Evolutionary conservation across 202 grass and related monocot genomes (phyloP).

Genomic region (Zizania palustris): DNA sequence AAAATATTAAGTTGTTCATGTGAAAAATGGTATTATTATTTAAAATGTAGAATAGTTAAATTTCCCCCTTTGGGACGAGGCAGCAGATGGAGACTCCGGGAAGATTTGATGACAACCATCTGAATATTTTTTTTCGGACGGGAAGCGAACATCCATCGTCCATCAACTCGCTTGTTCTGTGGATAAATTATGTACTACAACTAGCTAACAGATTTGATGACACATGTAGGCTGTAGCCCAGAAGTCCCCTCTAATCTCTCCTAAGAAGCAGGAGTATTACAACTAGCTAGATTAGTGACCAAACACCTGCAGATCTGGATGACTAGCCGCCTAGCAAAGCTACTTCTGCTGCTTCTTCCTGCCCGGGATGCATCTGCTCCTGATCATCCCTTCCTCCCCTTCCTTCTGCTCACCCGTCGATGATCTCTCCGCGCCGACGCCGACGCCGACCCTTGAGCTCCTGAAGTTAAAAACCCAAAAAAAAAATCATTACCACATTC

Average conservation of each 20-base stretch:
- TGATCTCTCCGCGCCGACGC: conserved; percentile 32
- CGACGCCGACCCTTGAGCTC: conserved; percentile 61
- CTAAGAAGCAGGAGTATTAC: neutral
- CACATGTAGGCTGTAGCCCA: neutral
- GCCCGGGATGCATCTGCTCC: conserved; percentile 80
- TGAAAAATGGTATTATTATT: too few species aligned
- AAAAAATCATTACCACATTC: neutral
- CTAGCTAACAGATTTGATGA: neutral
- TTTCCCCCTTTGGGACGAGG: too few species aligned
- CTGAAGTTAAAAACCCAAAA: conserved; percentile 51
- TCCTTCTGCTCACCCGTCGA: conserved; percentile 30
- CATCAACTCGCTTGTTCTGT: too few species aligned
- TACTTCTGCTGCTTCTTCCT: conserved; percentile 70
- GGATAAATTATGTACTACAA: too few species aligned
- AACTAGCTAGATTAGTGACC: conserved; percentile 2
- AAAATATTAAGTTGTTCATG: too few species aligned
- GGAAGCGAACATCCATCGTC: too few species aligned
- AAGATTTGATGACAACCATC: too few species aligned
- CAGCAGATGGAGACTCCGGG: too few species aligned
- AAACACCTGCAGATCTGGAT: neutral
- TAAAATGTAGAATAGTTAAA: too few species aligned
- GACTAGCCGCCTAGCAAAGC: neutral
- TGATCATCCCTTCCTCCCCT: conserved; percentile 53
- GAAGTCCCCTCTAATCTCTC: neutral
- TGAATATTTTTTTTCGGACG: too few species aligned